Evolutionary conservation across 805 yeast genomes (phyloP), one percentile per base, ranked within the genome.

Genomic region (Yamadazyma philogaea): DNA sequence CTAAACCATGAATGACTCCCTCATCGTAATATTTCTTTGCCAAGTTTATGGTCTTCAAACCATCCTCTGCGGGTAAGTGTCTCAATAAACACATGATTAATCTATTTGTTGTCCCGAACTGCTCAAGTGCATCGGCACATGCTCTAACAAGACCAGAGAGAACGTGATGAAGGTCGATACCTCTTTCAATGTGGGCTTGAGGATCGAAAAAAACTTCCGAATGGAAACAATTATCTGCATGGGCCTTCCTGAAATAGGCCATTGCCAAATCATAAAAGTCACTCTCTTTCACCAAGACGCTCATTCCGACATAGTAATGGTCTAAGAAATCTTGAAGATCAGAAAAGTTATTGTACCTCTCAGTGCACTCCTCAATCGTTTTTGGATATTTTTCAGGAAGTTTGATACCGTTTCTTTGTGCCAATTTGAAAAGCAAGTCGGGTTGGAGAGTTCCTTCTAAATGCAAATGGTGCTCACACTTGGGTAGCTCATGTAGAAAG

Each of bases 381-480:
- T 68, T 63, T 30, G 93, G 91, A 63, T 82, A 84, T 19, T 63
- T 65, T 2, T 59, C 73, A 14, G 96, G 95, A 28, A 87, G 65
- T 15, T 57, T 44, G 43, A 86, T 72, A 27, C 65, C 61, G 65
- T 85, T 84, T 64, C 87, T 76, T 54, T 74, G 64, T 0, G 91
- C 89, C 43, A 86, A 66, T 40, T 78, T 76, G 63, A 84, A 83
- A 45, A 86, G 66, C 28, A 85, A 71, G 37, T 78, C 77, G n/a
- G 95, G 93, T 47, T 82, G 85, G 43, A 86, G 61, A 31, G 95
- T 84, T 26, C 95, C 95, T 67, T 86, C 95, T 34, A 87, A 60
- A 63, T 87, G 95, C 47, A 86, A 77, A 58, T 87, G 95, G 59
- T 86, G 91, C 61, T 87, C 95, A 68, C 93, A 86, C 63, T 87